Evolutionary conservation across 2,329 filamentous ascomycete genomes (phyloP), one percentile per base, ranked within the genome.

Genomic region (Zelopaecilomyces penicillatus): DNA sequence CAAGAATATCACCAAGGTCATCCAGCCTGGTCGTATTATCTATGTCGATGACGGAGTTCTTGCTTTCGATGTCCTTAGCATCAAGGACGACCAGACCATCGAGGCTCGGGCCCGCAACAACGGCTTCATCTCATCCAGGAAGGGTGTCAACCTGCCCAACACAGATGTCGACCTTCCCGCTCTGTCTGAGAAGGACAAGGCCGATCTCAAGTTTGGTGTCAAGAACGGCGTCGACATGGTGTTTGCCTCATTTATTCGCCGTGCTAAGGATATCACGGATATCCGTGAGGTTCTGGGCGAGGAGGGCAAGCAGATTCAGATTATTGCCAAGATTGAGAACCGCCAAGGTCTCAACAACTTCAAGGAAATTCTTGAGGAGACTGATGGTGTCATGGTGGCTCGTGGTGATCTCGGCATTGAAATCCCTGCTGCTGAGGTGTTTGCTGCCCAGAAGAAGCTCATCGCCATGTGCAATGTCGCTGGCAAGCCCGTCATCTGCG

Each of bases 251-350:
- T 98, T 98, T 68, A 98, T 98, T 69, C 91, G 93, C 58, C 85
- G 86, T 50, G 91, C 85, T 48, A 84, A 89, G 64, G 93, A 98
- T 67, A 95, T 98, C 74, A 80, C 76, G 57, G 82, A 90, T 61
- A 98, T 98, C 67, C 91, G 93, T 56, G 78, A 85, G 54, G 85
- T 97, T 51, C 82, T 98, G 42, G 93, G 93, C 51, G 79, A 88
- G 62, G 85, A 94, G 37, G 93, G 93, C 69, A 88, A 86, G 73
- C 83, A 95, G 68, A 96, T 98, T 62, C 91, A 98, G 76, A 95
- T 98, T 73, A 97, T 98, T 66, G 86, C 93, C 79, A 98, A 98
- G 85, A 95, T 98, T 57, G 93, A 98, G 81, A 98, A 98, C 78
- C 87, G 95, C 69, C 93, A 98, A 73, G 93, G 93, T 71, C 86